These are phyloP conservation scores for Macaranga tanarius DNA, from an alignment of 441 rosid genomes.

Conservation along the genomic window DNA sequence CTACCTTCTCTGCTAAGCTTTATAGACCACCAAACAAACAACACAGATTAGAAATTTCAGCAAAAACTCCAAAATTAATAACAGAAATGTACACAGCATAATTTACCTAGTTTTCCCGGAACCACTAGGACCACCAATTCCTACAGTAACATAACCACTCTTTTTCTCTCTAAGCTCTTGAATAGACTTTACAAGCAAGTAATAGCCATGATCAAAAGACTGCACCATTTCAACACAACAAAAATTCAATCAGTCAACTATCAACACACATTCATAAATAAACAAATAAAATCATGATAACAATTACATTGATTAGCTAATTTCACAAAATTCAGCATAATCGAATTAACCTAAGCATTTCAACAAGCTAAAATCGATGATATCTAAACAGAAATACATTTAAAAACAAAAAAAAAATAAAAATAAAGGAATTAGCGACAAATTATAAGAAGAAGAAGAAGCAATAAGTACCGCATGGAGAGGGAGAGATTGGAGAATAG, in stretches of 20 bases:
- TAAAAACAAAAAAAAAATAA: no score
- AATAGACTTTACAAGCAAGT: conserved; percentile 79
- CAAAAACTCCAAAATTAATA: conserved; percentile 13
- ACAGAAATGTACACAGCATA: conserved; percentile 16
- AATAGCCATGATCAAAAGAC: conserved; percentile 93
- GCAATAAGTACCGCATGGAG: conserved; percentile 69
- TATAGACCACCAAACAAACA: conserved; percentile 32
- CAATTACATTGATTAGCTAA: no score
- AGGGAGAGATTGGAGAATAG: conserved; percentile 91
- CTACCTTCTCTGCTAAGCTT: conserved; percentile 98
- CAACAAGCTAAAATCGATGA: no score
- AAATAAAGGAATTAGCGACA: no score
- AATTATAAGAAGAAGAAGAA: not conserved
- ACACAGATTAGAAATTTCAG: conserved; percentile 17
- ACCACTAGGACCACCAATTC: conserved; percentile 97
- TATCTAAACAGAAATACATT: no score
- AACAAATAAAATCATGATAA: no score
- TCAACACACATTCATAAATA: no score
- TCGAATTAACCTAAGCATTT: not conserved
- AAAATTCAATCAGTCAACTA: no score
- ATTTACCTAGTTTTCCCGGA: conserved; percentile 89
- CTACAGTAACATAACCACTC: conserved; percentile 81
- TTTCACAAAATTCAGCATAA: no score
- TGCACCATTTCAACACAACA: conserved; percentile 36
- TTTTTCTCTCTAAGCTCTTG: conserved; percentile 96